Conservation (phyloP, 2,329 filamentous ascomycete genomes). For the Nigrograna mackinnonii region DNA sequence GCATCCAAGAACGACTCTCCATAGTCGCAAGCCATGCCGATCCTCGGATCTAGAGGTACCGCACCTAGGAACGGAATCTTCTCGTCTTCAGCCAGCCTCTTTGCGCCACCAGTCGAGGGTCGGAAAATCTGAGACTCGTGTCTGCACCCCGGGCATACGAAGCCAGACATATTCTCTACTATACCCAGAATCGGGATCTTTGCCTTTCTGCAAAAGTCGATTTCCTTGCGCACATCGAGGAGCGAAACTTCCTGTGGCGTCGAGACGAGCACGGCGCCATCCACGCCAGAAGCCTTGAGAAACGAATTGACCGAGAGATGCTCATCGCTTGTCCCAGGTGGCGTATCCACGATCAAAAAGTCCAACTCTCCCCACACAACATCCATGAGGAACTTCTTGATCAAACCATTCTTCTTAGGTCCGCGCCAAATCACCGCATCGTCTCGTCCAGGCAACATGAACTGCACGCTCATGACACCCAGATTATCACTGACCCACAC, state of each 20-base stretch:
- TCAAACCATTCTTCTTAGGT: slow-evolving; percentile 97
- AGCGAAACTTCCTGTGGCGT: slow-evolving; percentile 94
- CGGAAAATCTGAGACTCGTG: slow-evolving; percentile 83
- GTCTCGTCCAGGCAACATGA: slow-evolving; percentile 92
- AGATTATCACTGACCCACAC: slow-evolving; percentile 96
- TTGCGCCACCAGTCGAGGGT: slow-evolving; percentile 86
- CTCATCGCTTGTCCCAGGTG: slow-evolving; percentile 93
- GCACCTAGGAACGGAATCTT: slow-evolving; percentile 85
- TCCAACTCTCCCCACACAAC: slow-evolving; percentile 97
- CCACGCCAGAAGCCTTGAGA: slow-evolving; percentile 86
- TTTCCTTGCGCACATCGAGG: slow-evolving; percentile 93
- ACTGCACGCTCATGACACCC: slow-evolving; percentile 96
- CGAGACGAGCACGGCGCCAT: slow-evolving; percentile 89
- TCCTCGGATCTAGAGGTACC: slow-evolving; percentile 89
- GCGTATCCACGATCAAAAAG: slow-evolving; percentile 91
- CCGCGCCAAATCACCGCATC: slow-evolving; percentile 98
- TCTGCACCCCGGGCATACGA: slow-evolving; percentile 91
- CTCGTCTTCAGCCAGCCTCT: slow-evolving; percentile 80
- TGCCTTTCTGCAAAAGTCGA: slow-evolving; percentile 96
- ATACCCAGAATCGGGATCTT: slow-evolving; percentile 85
- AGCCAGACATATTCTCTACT: slow-evolving; percentile 97
- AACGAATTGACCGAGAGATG: slow-evolving; percentile 93
- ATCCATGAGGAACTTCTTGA: slow-evolving; percentile 97
- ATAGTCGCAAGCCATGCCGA: slow-evolving; percentile 95
- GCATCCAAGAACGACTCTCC: slow-evolving; percentile 96